Evolutionary conservation across 768 basidiomycete species (phyloP).

Genomic region (Pholiota microspora): DNA sequence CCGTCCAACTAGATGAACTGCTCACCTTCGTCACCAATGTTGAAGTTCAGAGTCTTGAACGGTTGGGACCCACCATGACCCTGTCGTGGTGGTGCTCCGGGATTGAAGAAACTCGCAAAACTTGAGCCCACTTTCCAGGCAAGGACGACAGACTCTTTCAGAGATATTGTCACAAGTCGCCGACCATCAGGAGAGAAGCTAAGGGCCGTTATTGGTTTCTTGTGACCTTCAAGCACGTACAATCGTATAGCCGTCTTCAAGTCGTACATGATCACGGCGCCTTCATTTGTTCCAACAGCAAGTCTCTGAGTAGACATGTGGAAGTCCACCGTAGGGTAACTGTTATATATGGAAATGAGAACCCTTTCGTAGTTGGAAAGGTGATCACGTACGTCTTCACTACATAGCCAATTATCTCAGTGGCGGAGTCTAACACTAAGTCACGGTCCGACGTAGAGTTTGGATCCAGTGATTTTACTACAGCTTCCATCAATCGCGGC

Average conservation of each 20-base stretch:
- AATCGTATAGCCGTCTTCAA: conserved; percentile 93
- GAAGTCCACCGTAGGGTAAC: conserved; percentile 94
- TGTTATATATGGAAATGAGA: conserved; percentile 25
- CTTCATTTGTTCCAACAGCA: conserved; percentile 92
- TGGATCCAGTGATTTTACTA: conserved; percentile 95
- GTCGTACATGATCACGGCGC: conserved; percentile 94
- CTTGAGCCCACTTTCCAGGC: conserved; percentile 97
- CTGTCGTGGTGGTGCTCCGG: conserved; percentile 89
- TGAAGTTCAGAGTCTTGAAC: conserved; percentile 85
- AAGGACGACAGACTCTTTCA: conserved; percentile 80
- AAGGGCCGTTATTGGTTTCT: conserved; percentile 75
- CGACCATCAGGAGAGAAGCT: conserved; percentile 95
- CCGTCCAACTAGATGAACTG: not conserved
- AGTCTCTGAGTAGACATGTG: conserved; percentile 84
- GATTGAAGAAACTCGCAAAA: conserved; percentile 85
- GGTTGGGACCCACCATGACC: conserved; percentile 80
- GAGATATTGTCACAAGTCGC: conserved; percentile 80
- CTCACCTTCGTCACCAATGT: conserved; percentile 81
- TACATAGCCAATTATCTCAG: conserved; percentile 92
- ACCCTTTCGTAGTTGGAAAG: not conserved
- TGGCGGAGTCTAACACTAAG: conserved; percentile 86
- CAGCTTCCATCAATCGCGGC: conserved; percentile 87
- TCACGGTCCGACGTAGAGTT: conserved; percentile 75
- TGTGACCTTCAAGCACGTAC: conserved; percentile 93
- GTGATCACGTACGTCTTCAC: conserved; percentile 71